Conservation (phyloP, 192 early-diverging fungal genomes). For the Paraglomus brasilianum region DNA sequence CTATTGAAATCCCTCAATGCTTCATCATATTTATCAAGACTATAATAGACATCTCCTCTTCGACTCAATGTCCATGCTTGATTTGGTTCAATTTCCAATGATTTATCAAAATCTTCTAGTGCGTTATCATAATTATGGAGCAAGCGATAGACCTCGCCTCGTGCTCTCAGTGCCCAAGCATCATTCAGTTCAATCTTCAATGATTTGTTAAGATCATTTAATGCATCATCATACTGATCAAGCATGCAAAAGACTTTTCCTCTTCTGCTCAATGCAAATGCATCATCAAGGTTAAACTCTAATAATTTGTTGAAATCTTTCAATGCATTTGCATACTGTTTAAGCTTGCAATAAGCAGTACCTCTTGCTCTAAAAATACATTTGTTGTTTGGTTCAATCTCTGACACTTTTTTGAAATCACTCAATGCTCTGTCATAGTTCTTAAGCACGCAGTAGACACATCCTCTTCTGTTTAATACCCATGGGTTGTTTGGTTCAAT, state of each 20-base stretch:
- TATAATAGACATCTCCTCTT: background rate
- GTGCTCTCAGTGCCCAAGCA: background rate
- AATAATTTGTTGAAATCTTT: constrained; percentile 17
- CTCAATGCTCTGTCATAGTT: constrained; percentile 2
- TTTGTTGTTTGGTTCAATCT: background rate
- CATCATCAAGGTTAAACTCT: constrained; percentile 4
- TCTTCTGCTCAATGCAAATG: background rate
- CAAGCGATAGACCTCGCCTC: background rate
- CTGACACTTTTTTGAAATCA: background rate
- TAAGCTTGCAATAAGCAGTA: background rate
- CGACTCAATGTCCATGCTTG: background rate
- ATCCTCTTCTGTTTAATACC: constrained; percentile 2
- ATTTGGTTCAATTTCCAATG: background rate
- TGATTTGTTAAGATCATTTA: background rate
- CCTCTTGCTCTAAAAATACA: background rate
- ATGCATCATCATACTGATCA: background rate
- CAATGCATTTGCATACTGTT: constrained; percentile 11
- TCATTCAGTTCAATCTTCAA: background rate
- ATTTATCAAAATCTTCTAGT: background rate
- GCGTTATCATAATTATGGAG: constrained; percentile 3
- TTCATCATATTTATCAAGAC: constrained; percentile 5
- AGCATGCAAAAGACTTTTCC: background rate
- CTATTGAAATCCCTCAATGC: constrained; percentile 13
- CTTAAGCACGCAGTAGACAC: background rate
- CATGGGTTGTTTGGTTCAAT: background rate